Evolutionary conservation across 1,284 basidiomycete species (phyloP).

Genomic region (Flammula alnicola): DNA sequence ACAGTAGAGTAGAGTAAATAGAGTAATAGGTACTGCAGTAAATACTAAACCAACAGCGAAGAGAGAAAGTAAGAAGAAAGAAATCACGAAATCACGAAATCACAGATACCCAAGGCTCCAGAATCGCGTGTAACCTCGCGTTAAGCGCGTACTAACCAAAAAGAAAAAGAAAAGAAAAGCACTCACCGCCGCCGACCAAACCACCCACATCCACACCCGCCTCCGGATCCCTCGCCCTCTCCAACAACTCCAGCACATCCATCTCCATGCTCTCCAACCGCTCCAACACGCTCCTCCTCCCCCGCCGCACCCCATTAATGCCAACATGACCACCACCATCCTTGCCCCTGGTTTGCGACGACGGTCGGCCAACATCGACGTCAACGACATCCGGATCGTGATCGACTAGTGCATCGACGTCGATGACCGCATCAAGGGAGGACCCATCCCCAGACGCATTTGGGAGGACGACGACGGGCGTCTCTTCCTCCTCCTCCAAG

Average conservation of each 20-base stretch:
- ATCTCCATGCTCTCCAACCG: constrained; percentile 13
- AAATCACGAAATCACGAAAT: no score
- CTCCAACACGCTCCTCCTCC: constrained; percentile 6
- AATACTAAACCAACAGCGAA: no score
- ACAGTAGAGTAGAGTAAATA: no score
- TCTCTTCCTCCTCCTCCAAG: not conserved
- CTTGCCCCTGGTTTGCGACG: not conserved
- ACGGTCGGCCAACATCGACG: not conserved
- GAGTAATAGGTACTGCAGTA: no score
- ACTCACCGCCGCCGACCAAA: not conserved
- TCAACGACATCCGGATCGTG: not conserved
- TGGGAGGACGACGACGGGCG: not conserved
- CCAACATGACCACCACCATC: no score
- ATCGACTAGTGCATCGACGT: constrained; percentile 2
- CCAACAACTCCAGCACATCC: constrained; percentile 13
- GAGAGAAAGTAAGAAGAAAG: no score
- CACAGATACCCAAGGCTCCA: no score
- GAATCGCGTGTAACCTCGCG: no score
- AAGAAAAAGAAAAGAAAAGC: not conserved
- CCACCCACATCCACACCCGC: constrained; percentile 2
- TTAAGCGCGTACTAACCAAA: not conserved
- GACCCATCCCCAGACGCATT: not conserved
- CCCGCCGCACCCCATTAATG: no score
- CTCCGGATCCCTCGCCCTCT: constrained; percentile 16
- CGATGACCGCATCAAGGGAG: not conserved